These are phyloP conservation scores for Lupinus albus DNA, from an alignment of 306 rosid species.

Conservation along the genomic window DNA sequence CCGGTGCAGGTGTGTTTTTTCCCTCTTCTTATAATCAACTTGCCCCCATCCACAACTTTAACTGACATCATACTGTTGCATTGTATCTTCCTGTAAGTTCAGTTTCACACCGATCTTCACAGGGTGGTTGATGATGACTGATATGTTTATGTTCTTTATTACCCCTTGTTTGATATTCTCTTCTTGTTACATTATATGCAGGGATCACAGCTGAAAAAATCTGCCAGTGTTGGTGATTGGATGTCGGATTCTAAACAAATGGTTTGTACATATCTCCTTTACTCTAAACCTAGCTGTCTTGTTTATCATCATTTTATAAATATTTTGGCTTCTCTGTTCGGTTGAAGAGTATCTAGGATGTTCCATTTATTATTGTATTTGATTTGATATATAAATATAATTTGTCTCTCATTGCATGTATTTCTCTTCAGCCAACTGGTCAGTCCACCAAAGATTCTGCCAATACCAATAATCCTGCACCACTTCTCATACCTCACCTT, in stretches of 20 bases:
- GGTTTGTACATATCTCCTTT: conserved; percentile 54
- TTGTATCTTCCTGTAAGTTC: conserved; percentile 95
- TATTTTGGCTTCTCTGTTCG: conserved; percentile 33
- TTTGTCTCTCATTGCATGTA: conserved; percentile 33
- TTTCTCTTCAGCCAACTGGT: conserved; percentile 60
- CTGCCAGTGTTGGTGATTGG: conserved; percentile 99
- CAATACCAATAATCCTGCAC: conserved; percentile 61
- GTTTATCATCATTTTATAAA: conserved; percentile 24
- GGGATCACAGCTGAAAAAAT: conserved; percentile 87
- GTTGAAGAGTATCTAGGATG: conserved; percentile 26
- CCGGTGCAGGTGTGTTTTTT: conserved; percentile 74
- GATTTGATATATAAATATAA: conserved; percentile 13
- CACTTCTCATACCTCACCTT: conserved; percentile 81
- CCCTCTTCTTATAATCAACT: conserved; percentile 21
- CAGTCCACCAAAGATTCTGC: conserved; percentile 63
- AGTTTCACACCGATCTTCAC: conserved; percentile 78
- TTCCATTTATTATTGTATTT: conserved; percentile 20
- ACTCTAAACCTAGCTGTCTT: conserved; percentile 14
- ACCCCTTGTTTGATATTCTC: conserved; percentile 39
- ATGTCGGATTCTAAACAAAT: conserved; percentile 68
- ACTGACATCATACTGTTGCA: conserved; percentile 56
- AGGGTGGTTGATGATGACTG: conserved; percentile 61
- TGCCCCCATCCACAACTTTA: conserved; percentile 26
- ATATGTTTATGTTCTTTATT: conserved; percentile 7
- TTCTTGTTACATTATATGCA: conserved; percentile 46